These are phyloP conservation scores for Asterophora lycoperdoides DNA, from an alignment of 768 basidiomycete species.

Conservation along the genomic window DNA sequence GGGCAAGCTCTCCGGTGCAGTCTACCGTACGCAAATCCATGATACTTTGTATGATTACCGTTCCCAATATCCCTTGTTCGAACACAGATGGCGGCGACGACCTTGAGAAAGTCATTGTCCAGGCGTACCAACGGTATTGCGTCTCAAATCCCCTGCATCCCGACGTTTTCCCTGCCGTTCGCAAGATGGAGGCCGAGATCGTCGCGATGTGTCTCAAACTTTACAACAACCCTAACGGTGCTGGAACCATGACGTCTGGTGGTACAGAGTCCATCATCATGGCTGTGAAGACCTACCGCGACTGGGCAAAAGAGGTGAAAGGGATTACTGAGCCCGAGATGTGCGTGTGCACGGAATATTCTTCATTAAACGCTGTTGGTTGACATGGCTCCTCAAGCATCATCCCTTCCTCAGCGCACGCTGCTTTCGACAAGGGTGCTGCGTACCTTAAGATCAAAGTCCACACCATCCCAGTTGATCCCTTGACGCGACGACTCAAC, in stretches of 20 bases:
- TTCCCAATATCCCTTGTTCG: not conserved
- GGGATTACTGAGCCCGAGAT: conserved; percentile 92
- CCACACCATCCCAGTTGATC: conserved; percentile 80
- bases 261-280: conserved; percentile 97
- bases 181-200: conserved; percentile 97
- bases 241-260: conserved; percentile 91
- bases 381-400: conserved; percentile 44
- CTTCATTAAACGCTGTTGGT: not conserved
- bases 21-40: conserved; percentile 61
- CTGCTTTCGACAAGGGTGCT: conserved; percentile 92
- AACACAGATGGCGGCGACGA: conserved; percentile 76
- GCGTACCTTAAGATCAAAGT: conserved; percentile 88
- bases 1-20: conserved; percentile 80
- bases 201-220: conserved; percentile 83
- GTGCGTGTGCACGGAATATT: conserved; percentile 50
- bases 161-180: conserved; percentile 85
- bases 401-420: conserved; percentile 81
- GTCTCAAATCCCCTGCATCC: conserved; percentile 91
- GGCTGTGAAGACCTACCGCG: conserved; percentile 91
- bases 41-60: not conserved
- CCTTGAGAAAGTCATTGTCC: conserved; percentile 69
- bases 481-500: conserved; percentile 71
- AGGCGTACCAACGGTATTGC: conserved; percentile 78
- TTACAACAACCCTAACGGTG: conserved; percentile 82
- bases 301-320: conserved; percentile 83